Conservation (phyloP, 768 basidiomycete genomes). For the Albatrellus ellisii region DNA sequence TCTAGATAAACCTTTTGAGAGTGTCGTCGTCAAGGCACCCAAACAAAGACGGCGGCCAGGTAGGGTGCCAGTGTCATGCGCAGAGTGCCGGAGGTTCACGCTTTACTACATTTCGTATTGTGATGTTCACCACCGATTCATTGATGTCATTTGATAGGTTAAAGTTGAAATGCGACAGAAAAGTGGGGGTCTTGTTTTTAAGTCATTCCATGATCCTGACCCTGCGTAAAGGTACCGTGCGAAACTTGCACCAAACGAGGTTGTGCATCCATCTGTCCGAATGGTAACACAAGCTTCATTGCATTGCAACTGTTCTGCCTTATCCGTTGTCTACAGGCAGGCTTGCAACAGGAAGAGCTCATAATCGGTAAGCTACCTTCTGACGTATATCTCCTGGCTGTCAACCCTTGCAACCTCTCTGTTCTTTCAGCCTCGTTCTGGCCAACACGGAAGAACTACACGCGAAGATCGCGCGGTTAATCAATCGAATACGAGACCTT, state of each 20-base stretch:
- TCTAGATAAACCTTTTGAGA: too few species aligned
- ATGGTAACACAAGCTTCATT: slow-evolving; percentile 32
- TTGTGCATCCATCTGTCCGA: slow-evolving; percentile 66
- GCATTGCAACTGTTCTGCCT: too few species aligned
- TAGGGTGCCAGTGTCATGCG: slow-evolving; percentile 18
- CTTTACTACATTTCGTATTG: neutral
- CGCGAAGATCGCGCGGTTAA: slow-evolving; percentile 9
- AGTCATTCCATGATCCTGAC: too few species aligned
- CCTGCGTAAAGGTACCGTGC: slow-evolving; percentile 72
- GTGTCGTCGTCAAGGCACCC: neutral
- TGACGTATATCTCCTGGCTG: neutral
- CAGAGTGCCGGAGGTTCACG: slow-evolving; percentile 26
- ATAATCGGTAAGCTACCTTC: slow-evolving; percentile 42
- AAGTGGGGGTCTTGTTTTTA: too few species aligned
- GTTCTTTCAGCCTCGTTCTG: slow-evolving; percentile 33
- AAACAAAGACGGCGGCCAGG: slow-evolving; percentile 14
- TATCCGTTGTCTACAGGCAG: slow-evolving; percentile 25
- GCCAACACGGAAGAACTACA: slow-evolving; percentile 54
- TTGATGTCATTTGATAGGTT: neutral
- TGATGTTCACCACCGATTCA: neutral
- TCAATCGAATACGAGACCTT: slow-evolving; percentile 9
- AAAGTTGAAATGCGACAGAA: too few species aligned
- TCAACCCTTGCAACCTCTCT: too few species aligned
- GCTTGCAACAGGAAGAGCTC: slow-evolving; percentile 38
- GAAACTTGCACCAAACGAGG: slow-evolving; percentile 68